These are phyloP conservation scores for Coniosporium tulheliwenetii DNA, from an alignment of 2,329 filamentous ascomycete genomes.

Conservation along the genomic window DNA sequence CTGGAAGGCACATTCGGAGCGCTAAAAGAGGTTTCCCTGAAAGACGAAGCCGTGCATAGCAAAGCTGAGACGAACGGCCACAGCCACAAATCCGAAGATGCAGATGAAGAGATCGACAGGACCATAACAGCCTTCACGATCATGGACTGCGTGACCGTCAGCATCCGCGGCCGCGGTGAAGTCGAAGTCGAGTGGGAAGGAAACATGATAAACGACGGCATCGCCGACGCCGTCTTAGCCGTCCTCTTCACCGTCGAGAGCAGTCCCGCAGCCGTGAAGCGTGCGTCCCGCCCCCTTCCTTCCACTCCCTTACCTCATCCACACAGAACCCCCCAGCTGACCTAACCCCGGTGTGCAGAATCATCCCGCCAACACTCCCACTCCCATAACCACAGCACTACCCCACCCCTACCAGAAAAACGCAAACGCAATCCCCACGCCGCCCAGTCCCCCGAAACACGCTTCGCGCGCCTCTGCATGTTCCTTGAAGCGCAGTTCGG, in stretches of 20 bases:
- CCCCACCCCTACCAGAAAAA: slow-evolving; percentile 8
- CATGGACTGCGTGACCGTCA: slow-evolving; percentile 84
- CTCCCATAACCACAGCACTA: slow-evolving; percentile 20
- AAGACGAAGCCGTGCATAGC: slow-evolving; percentile 15
- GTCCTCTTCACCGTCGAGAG: slow-evolving; percentile 85
- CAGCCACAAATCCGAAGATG: slow-evolving; percentile 33
- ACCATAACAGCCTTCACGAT: slow-evolving; percentile 44
- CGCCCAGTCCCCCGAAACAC: slow-evolving; percentile 54
- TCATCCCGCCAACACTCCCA: slow-evolving; percentile 31
- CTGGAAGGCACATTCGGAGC: slow-evolving; percentile 87
- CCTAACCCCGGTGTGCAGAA: slow-evolving; percentile 9
- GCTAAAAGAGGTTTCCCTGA: slow-evolving; percentile 33
- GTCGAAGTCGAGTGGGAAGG: slow-evolving; percentile 94
- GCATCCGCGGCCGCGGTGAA: slow-evolving; percentile 58
- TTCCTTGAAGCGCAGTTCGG: slow-evolving; percentile 97
- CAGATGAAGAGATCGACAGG: slow-evolving; percentile 47
- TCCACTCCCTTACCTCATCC: neutral
- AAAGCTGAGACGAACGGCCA: slow-evolving; percentile 24
- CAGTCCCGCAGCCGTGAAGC: slow-evolving; percentile 86
- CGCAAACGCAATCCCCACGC: slow-evolving; percentile 55
- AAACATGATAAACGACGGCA: slow-evolving; percentile 92
- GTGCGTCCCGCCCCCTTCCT: slow-evolving; percentile 32
- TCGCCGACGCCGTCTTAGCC: slow-evolving; percentile 93
- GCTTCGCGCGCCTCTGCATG: slow-evolving; percentile 75
- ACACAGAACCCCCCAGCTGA: slow-evolving; percentile 2